phyloP scores from a whole-genome alignment of 1,139 yeast genomes.

The Candida sanyaensis region DNA sequence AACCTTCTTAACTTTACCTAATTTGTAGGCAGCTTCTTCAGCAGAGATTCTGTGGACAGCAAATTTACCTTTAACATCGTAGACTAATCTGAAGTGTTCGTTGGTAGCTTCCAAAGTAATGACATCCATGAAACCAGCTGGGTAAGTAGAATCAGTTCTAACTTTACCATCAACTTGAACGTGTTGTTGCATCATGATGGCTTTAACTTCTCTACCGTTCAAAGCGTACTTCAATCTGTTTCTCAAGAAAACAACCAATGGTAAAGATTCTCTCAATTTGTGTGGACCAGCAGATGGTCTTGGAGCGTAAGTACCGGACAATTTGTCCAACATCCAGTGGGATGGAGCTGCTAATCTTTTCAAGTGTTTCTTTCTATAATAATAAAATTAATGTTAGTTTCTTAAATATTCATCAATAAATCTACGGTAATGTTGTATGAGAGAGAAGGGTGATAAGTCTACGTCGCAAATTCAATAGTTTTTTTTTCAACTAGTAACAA shows the following conservation, averaged over 20 bases:
- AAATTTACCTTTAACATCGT: slow-evolving; percentile 98
- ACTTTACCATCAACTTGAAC: slow-evolving; percentile 99
- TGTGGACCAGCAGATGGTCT: slow-evolving; percentile 99
- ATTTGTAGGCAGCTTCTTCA: slow-evolving; percentile 97
- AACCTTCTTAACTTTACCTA: slow-evolving; percentile 96
- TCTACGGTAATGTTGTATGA: slow-evolving; percentile 1
- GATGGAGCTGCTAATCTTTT: slow-evolving; percentile 99
- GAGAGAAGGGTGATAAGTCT: slow-evolving; percentile 1
- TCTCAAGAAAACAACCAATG: slow-evolving; percentile 96
- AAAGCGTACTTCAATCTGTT: slow-evolving; percentile 99
- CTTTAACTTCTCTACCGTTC: slow-evolving; percentile 99
- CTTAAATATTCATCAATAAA: not conserved
- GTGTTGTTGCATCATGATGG: slow-evolving; percentile 98
- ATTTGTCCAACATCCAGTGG: slow-evolving; percentile 99
- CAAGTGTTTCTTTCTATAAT: slow-evolving; percentile 83
- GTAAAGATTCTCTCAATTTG: slow-evolving; percentile 98
- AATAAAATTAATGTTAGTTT: slow-evolving; percentile 24
- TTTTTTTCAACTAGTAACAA: not conserved
- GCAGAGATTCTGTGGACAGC: slow-evolving; percentile 99
- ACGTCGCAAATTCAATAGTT: slow-evolving; percentile 7
- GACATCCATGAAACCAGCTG: slow-evolving; percentile 99
- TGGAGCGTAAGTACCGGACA: slow-evolving; percentile 99
- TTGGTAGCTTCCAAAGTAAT: slow-evolving; percentile 96
- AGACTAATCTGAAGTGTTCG: slow-evolving; percentile 98
- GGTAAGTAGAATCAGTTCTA: slow-evolving; percentile 98